These are phyloP conservation scores for Aspergillus arachidicola DNA, from an alignment of 2,329 filamentous ascomycete genomes.

Conservation along the genomic window DNA sequence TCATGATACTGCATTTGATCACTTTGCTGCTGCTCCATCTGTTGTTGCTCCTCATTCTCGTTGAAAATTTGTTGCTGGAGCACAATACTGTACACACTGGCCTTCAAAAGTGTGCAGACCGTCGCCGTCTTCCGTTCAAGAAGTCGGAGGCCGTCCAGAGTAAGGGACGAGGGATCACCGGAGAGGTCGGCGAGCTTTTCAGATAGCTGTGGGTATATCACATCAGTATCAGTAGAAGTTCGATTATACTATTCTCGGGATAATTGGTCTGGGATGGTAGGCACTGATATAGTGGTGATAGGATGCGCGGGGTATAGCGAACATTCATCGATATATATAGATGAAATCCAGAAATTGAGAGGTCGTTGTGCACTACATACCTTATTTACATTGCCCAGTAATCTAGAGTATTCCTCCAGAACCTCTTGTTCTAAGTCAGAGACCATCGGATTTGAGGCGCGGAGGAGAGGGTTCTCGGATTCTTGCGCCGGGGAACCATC, in stretches of 20 bases:
- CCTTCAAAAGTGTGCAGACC: slow-evolving; percentile 94
- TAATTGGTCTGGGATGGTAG: not conserved
- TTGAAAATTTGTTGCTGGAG: slow-evolving; percentile 93
- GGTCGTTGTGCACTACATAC: slow-evolving; percentile 48
- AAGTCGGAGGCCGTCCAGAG: slow-evolving; percentile 76
- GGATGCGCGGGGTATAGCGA: not conserved
- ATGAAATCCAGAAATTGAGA: not conserved
- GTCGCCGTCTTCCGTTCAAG: slow-evolving; percentile 93
- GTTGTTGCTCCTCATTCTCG: slow-evolving; percentile 45
- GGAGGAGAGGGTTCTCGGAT: slow-evolving; percentile 40
- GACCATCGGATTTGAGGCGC: slow-evolving; percentile 49
- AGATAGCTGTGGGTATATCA: slow-evolving; percentile 25
- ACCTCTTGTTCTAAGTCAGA: slow-evolving; percentile 89
- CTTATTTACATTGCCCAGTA: slow-evolving; percentile 89
- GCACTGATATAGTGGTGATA: not conserved
- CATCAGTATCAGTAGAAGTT: not conserved
- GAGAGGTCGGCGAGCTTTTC: slow-evolving; percentile 56
- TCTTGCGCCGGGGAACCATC: slow-evolving; percentile 8
- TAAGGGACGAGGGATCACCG: slow-evolving; percentile 72
- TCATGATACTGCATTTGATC: slow-evolving; percentile 25
- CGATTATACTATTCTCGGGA: not conserved
- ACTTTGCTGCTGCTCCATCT: slow-evolving; percentile 11
- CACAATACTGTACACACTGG: slow-evolving; percentile 98
- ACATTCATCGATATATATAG: not conserved
- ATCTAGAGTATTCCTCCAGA: slow-evolving; percentile 85